Evolutionary conservation across 2,329 filamentous ascomycete species (phyloP), one percentile per base, ranked within the genome.

Genomic region (Sarocladiaceae sp.): DNA sequence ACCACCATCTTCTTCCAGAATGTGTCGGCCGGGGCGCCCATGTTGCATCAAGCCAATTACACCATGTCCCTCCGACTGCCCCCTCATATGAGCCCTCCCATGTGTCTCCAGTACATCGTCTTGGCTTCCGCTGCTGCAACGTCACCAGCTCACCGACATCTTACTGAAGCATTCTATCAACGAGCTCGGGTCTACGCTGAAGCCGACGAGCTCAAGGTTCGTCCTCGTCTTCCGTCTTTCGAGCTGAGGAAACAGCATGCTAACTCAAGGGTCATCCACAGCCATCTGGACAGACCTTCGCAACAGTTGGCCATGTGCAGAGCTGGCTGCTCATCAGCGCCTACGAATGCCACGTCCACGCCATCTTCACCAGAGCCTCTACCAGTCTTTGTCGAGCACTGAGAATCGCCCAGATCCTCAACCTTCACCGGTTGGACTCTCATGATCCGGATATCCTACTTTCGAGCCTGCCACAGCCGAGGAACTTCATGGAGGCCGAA

Each of bases 331-430:
- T 95, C 2, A 78, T 90, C 37, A 76, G 80, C 1, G 81, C 78
- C 1, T 89, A 90, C 60, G 91, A 96, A 64, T 93, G 91, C 57
- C 90, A 87, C 61, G 33, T 36, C 7, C 79, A 80, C 58, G 86
- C 94, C 75, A 84, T 84, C 66, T 95, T 96, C 59, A 88, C 89
- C 0, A 77, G 90, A 52, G 88, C 90, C 1, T 91, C 90, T 73
- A 81, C 94, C 73, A 95, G 87, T 54, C 79, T 82, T 4, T 87
- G 90, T 12, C 76, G 87, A 58, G 81, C 79, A 17, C 77, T 83
- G 13, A 79, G 89, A 36, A 71, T 96, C 46, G 76, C 79, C 2
- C 80, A 89, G 56, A 94, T 96, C 71, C 84, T 96, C 77, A 88
- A 90, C 1, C 71, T 96, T 35, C 87, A 93, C 64, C 77, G 84